A percentile compares a stretch with the other conserved stretches of the same genome.
phyloP scores from a whole-genome alignment of 2,329 filamentous ascomycete species.

The Penicillium nordicum region DNA sequence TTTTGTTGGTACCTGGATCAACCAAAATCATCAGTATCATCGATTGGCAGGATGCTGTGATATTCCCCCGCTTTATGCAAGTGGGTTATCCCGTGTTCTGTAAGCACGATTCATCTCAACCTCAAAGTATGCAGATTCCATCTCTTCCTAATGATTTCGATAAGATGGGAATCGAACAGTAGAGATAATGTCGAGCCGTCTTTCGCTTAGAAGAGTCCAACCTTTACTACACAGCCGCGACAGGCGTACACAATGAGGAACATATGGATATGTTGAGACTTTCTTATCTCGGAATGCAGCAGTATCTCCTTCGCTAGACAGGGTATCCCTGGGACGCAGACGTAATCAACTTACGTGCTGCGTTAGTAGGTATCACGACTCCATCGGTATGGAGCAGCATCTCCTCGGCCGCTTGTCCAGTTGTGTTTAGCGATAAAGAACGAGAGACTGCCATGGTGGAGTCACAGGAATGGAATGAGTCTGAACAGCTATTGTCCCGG shows the following conservation, averaged over 20 bases:
- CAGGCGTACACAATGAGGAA: constrained; percentile 21
- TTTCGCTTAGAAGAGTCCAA: constrained; percentile 22
- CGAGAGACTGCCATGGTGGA: constrained; percentile 20
- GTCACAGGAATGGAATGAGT: constrained; percentile 27
- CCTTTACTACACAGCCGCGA: constrained; percentile 32
- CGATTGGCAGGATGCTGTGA: constrained; percentile 28
- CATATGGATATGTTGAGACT: constrained; percentile 22
- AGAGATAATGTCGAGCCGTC: constrained; percentile 16
- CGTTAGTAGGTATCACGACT: constrained; percentile 24
- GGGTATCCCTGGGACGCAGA: constrained; percentile 30
- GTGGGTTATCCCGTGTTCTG: constrained; percentile 28
- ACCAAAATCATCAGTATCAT: constrained; percentile 27
- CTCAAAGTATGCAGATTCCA: constrained; percentile 25
- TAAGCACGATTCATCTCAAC: constrained; percentile 23
- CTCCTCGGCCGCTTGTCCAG: constrained; percentile 30
- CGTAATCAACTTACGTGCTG: constrained; percentile 27
- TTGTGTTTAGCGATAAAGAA: constrained; percentile 23
- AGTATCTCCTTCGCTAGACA: constrained; percentile 27
- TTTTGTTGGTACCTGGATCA: constrained; percentile 24
- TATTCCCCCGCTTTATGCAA: constrained; percentile 27
- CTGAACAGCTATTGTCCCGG: constrained; percentile 19
- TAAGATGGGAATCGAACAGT: constrained; percentile 18
- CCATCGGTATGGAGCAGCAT: constrained; percentile 34
- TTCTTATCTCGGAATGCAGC: constrained; percentile 24
- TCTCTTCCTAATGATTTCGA: constrained; percentile 26